Percentiles rank a stretch among this genome's conserved stretches.
Evolutionary conservation across 179 eudicot species (phyloP).

Genomic region (Drosera spatulata): DNA sequence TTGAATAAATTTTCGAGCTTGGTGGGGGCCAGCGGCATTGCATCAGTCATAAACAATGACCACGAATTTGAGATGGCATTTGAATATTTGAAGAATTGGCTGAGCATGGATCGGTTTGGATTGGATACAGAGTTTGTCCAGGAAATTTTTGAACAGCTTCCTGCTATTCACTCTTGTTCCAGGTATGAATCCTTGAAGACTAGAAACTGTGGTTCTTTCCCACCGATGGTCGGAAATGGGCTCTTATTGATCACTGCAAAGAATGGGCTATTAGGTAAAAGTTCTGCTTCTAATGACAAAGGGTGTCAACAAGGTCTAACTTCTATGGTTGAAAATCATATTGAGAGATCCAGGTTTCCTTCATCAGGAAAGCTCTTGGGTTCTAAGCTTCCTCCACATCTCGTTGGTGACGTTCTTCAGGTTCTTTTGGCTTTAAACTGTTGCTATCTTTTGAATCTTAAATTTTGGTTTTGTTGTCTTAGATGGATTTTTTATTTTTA

Average conservation of each 20-base stretch:
- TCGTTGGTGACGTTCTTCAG: slow-evolving; percentile 77
- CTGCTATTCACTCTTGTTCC: slow-evolving; percentile 41
- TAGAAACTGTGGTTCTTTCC: slow-evolving; percentile 36
- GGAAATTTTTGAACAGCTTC: slow-evolving; percentile 76
- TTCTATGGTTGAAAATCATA: slow-evolving; percentile 12
- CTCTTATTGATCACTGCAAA: slow-evolving; percentile 43
- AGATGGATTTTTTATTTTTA: not conserved
- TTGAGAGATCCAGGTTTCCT: slow-evolving; percentile 13
- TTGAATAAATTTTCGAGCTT: slow-evolving; percentile 49
- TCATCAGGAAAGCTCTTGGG: slow-evolving; percentile 63
- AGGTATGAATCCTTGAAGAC: slow-evolving; percentile 39
- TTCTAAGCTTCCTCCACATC: slow-evolving; percentile 50
- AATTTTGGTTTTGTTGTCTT: not conserved
- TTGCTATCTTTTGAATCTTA: not conserved
- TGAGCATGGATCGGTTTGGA: slow-evolving; percentile 73
- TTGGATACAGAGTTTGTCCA: slow-evolving; percentile 80
- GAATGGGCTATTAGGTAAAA: slow-evolving; percentile 11
- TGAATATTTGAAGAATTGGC: slow-evolving; percentile 49
- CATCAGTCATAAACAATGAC: slow-evolving; percentile 27
- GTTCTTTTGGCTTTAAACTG: slow-evolving; percentile 16
- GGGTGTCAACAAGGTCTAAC: slow-evolving; percentile 18
- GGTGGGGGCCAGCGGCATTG: slow-evolving; percentile 38
- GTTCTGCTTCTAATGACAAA: slow-evolving; percentile 10
- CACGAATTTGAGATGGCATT: slow-evolving; percentile 32
- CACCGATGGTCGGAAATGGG: slow-evolving; percentile 68